Evolutionary conservation across 768 basidiomycete species (phyloP), one percentile per base, ranked within the genome.

Genomic region (Podaxis rugospora): DNA sequence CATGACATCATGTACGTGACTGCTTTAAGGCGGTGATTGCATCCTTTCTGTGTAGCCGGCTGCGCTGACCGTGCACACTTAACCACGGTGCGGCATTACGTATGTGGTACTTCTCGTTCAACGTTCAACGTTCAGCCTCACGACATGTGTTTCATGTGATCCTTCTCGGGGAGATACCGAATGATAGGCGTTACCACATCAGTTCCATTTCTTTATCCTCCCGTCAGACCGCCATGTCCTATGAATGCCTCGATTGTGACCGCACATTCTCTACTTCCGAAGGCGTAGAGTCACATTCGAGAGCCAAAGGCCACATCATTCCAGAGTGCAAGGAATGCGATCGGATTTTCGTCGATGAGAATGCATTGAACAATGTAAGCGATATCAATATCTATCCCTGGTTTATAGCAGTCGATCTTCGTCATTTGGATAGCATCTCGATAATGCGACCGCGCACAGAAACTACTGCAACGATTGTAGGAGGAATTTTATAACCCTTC

Each of bases 201-300:
- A 9, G 32, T 32, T 3, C 32, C 7, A 0, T 9, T 32, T 7
- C 32, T 2, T 32, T 32, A 32, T 3, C 32, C 28, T 52, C 14
- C 5, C 28, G 0, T 53, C 18, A 14, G 18, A 10, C 27, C 51
- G 28, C 7, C 16, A 60, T 60, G 59, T 21, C 51, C 51, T 53
- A 60, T 13, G 40, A 35, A 18, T 60, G 59, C 28, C 59, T 60
- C 32, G 51, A 60, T 46, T 60, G 59, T 53, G 14, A 52, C 37
- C 59, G 59, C 51, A 60, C 27, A 25, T 60, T 60, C 32, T 25
- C 51, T 5, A 13, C 59, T 47, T 13, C 6, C 7, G 40, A 6
- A 18, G 59, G 21, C 27, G 51, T 52, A 23, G 21, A 53, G 51
- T 60, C 59, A 42, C 59, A 60, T 23, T 52, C 51, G 9, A 60